Conservation (phyloP, 768 basidiomycete genomes). For the Russula olivacea region DNA sequence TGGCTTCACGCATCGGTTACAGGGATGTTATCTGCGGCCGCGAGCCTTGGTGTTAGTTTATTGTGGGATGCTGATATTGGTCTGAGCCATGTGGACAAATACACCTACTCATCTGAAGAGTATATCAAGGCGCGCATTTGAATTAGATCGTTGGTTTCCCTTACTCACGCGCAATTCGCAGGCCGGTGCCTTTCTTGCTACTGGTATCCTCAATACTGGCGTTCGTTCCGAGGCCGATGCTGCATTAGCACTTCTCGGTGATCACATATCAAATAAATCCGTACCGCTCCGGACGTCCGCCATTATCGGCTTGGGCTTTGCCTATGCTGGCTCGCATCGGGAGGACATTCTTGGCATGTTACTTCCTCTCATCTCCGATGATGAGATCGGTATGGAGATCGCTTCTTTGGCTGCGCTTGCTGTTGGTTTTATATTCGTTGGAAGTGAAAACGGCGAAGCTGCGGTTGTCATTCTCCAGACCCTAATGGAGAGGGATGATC, state of each 20-base stretch:
- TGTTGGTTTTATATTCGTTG: conserved; percentile 92
- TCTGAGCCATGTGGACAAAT: conserved; percentile 92
- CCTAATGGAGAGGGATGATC: conserved; percentile 77
- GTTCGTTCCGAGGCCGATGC: conserved; percentile 92
- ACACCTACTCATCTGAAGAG: conserved; percentile 94
- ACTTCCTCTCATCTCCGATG: conserved; percentile 79
- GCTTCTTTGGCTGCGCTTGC: conserved; percentile 80
- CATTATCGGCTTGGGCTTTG: conserved; percentile 88
- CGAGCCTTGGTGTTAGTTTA: conserved; percentile 86
- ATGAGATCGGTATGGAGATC: conserved; percentile 81
- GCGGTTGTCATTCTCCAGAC: conserved; percentile 85
- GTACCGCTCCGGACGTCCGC: conserved; percentile 79
- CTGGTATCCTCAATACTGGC: conserved; percentile 83
- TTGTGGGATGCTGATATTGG: conserved; percentile 97
- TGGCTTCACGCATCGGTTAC: background rate
- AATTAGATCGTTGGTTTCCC: background rate
- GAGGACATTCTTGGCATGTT: conserved; percentile 75
- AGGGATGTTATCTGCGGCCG: conserved; percentile 97
- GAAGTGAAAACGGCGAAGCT: conserved; percentile 91
- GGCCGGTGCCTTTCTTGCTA: conserved; percentile 93
- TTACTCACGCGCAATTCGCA: conserved; percentile 26
- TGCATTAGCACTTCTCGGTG: conserved; percentile 82
- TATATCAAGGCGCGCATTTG: conserved; percentile 69
- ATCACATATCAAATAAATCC: conserved; percentile 85
- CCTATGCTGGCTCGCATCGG: conserved; percentile 90